These are phyloP conservation scores for Penicillium cataractarum DNA, from an alignment of 495 filamentous ascomycete genomes.

Conservation along the genomic window DNA sequence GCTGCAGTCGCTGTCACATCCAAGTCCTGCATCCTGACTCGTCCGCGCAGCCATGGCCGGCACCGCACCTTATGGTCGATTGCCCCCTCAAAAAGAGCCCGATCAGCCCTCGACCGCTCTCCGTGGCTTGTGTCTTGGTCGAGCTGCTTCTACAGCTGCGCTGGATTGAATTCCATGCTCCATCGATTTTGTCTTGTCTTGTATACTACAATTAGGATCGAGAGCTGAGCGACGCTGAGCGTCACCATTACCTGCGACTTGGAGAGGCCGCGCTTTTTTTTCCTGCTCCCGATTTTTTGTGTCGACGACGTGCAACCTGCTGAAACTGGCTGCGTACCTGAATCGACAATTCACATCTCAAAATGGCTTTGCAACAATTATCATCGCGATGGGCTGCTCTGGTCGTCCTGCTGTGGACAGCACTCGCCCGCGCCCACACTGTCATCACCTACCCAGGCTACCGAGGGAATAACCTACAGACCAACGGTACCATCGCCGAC, in stretches of 20 bases:
- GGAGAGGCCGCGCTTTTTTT: conserved; percentile 1
- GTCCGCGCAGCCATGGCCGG: conserved; percentile 20
- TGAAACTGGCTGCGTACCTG: neutral
- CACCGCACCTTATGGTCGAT: neutral
- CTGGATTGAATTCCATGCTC: conserved; percentile 18
- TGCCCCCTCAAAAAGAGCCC: conserved; percentile 44
- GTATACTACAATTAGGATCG: conserved; percentile 6
- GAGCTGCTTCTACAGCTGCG: conserved; percentile 23
- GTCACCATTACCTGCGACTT: conserved; percentile 4
- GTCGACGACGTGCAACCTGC: neutral
- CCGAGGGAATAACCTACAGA: conserved; percentile 89
- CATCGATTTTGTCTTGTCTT: conserved; percentile 2
- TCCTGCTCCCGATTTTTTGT: neutral
- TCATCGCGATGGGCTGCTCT: conserved; percentile 54
- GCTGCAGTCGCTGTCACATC: conserved; percentile 46
- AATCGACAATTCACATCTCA: conserved; percentile 20
- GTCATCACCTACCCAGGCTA: conserved; percentile 92
- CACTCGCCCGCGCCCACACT: conserved; percentile 73
- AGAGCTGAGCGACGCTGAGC: conserved; percentile 13
- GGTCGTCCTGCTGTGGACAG: conserved; percentile 51
- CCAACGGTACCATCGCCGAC: conserved; percentile 62
- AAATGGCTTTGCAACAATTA: conserved; percentile 36
- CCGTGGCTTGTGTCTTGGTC: conserved; percentile 34
- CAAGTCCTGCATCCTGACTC: conserved; percentile 38
- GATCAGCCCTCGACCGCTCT: conserved; percentile 33